phyloP scores from a whole-genome alignment of 441 rosid genomes.

The Populus hybrid region DNA sequence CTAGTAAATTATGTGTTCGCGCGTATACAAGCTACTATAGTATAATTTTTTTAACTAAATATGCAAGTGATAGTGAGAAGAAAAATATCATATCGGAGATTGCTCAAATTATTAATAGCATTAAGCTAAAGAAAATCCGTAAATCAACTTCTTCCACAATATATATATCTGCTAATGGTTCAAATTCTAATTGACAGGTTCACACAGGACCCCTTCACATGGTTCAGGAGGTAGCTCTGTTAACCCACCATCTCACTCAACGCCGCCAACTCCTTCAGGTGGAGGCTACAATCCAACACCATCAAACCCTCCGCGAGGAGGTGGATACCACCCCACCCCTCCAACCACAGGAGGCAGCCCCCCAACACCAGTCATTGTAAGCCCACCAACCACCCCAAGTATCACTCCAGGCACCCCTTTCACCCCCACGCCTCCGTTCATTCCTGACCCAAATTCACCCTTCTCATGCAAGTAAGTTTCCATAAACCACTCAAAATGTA shows the following conservation, averaged over 20 bases:
- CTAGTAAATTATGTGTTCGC: neutral
- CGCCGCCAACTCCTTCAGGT: constrained; percentile 10
- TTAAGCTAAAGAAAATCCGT: neutral
- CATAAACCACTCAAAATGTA: neutral
- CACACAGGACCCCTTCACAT: constrained; percentile 19
- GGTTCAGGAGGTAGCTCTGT: constrained; percentile 12
- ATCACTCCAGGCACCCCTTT: constrained; percentile 16
- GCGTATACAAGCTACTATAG: neutral
- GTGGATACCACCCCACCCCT: constrained; percentile 21
- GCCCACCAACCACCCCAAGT: constrained; percentile 20
- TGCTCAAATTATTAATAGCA: neutral
- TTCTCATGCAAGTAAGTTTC: constrained; percentile 31
- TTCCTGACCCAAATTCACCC: constrained; percentile 31
- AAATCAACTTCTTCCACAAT: neutral
- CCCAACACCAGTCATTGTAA: constrained; percentile 16
- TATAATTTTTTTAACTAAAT: neutral
- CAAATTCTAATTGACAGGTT: constrained; percentile 15
- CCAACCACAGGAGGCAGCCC: constrained; percentile 15
- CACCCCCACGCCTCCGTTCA: constrained; percentile 27
- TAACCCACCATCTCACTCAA: constrained; percentile 13
- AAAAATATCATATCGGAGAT: neutral
- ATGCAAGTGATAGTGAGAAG: neutral
- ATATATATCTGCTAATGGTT: neutral
- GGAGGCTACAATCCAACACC: constrained; percentile 12
- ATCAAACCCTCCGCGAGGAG: constrained; percentile 22